phyloP scores from a whole-genome alignment of 495 filamentous ascomycete species.

The Hyaloscypha bicolor region DNA sequence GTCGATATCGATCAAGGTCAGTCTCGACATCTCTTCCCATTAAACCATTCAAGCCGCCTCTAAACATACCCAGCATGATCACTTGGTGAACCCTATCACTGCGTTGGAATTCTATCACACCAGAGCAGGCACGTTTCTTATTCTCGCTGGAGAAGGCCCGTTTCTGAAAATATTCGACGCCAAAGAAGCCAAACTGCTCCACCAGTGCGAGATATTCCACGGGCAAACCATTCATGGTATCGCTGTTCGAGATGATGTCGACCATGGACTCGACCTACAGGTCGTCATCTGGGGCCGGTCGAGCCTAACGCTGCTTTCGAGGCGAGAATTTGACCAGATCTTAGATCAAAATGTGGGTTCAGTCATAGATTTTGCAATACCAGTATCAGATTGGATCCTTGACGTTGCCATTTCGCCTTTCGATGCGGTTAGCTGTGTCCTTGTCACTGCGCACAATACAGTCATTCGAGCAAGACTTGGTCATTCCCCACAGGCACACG shows the following conservation, averaged over 20 bases:
- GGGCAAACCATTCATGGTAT: constrained; percentile 74
- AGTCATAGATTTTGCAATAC: constrained; percentile 28
- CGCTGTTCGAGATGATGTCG: constrained; percentile 34
- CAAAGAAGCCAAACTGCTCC: constrained; percentile 38
- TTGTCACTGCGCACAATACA: constrained; percentile 88
- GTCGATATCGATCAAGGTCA: constrained; percentile 24
- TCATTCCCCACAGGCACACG: constrained; percentile 24
- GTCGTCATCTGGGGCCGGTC: constrained; percentile 61
- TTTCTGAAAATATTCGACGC: constrained; percentile 64
- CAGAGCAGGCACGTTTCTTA: constrained; percentile 37
- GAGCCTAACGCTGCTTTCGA: constrained; percentile 25
- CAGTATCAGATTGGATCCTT: constrained; percentile 80
- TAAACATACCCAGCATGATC: constrained; percentile 31
- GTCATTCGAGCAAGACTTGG: constrained; percentile 44
- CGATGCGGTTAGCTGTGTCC: constrained; percentile 34
- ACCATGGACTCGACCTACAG: constrained; percentile 18
- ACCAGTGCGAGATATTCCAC: constrained; percentile 53
- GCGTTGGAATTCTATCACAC: constrained; percentile 51
- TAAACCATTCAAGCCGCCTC: background rate
- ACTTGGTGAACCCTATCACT: constrained; percentile 57
- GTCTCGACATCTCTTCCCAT: background rate
- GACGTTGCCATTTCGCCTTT: constrained; percentile 61
- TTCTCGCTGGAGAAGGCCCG: constrained; percentile 76
- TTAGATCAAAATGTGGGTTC: constrained; percentile 11
- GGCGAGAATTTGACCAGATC: constrained; percentile 8